These are phyloP conservation scores for Penicillium egyptiacum DNA, from an alignment of 495 filamentous ascomycete genomes.

Conservation along the genomic window DNA sequence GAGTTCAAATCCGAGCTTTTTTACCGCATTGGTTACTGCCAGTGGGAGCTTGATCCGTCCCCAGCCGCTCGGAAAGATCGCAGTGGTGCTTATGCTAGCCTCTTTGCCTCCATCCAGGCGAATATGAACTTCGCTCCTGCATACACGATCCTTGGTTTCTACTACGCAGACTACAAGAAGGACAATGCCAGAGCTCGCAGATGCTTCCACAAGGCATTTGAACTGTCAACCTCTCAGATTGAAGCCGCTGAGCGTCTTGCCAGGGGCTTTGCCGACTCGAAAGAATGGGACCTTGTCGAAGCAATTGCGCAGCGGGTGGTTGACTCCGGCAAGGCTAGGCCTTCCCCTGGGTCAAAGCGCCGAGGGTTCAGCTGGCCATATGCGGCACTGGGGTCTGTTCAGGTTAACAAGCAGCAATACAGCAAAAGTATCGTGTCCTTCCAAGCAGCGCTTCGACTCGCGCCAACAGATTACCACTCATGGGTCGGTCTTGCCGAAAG, in stretches of 20 bases:
- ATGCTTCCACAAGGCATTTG: slow-evolving; percentile 97
- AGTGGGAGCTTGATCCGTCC: slow-evolving; percentile 80
- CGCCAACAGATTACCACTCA: slow-evolving; percentile 83
- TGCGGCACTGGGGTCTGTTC: slow-evolving; percentile 92
- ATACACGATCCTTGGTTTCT: slow-evolving; percentile 93
- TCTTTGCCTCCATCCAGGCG: slow-evolving; percentile 78
- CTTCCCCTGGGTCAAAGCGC: slow-evolving; percentile 85
- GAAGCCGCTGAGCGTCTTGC: slow-evolving; percentile 86
- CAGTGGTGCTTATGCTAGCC: slow-evolving; percentile 74
- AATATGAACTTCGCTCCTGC: slow-evolving; percentile 90
- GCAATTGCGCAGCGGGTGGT: slow-evolving; percentile 86
- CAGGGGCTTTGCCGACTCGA: slow-evolving; percentile 76
- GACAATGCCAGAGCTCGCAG: slow-evolving; percentile 80
- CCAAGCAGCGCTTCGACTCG: slow-evolving; percentile 81
- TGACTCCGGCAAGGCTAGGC: slow-evolving; percentile 85
- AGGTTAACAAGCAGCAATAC: slow-evolving; percentile 93
- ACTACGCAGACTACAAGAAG: slow-evolving; percentile 85
- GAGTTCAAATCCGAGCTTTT: slow-evolving; percentile 79
- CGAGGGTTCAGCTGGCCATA: slow-evolving; percentile 94
- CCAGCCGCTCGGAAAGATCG: slow-evolving; percentile 71
- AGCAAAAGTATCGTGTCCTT: slow-evolving; percentile 84
- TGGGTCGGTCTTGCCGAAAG: slow-evolving; percentile 96
- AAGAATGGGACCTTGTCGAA: slow-evolving; percentile 96
- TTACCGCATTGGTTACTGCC: slow-evolving; percentile 83
- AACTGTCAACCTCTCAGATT: slow-evolving; percentile 84